Conservation (phyloP, 148 eudicot genomes). For the Dysphania ambrosioides region DNA sequence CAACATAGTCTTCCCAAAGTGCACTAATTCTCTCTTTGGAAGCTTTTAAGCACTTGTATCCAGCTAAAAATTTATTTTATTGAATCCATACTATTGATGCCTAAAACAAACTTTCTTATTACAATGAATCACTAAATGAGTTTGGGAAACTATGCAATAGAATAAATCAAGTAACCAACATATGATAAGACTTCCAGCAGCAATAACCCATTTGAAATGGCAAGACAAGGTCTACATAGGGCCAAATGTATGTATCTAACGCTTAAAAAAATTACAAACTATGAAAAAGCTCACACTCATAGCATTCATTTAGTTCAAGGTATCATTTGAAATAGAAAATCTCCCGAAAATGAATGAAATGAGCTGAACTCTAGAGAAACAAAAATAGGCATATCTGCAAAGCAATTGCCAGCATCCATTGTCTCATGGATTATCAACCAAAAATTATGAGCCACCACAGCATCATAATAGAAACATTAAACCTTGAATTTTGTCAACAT, state of each 20-base stretch:
- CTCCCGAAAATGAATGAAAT: not conserved
- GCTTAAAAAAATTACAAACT: too few relatives aligned
- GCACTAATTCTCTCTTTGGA: not conserved
- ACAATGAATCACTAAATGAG: not conserved
- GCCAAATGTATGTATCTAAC: not conserved
- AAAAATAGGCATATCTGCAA: not conserved
- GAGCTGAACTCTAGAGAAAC: not conserved
- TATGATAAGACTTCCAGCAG: not conserved
- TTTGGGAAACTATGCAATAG: not conserved
- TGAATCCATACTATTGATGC: not conserved
- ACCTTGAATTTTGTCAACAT: too few relatives aligned
- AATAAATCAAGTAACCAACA: too few relatives aligned
- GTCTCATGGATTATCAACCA: not conserved
- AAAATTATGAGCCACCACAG: not conserved
- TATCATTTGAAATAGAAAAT: too few relatives aligned
- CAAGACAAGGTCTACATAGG: not conserved
- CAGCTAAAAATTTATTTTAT: not conserved
- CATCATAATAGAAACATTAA: too few relatives aligned
- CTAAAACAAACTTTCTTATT: not conserved
- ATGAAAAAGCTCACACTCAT: too few relatives aligned
- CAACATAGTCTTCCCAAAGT: too few relatives aligned
- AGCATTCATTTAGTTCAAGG: too few relatives aligned
- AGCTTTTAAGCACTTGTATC: not conserved
- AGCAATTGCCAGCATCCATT: not conserved
- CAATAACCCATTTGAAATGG: not conserved